Base-by-base conservation (phyloP, 2,329 filamentous ascomycete genomes). In the Penicillium crustosum region DNA sequence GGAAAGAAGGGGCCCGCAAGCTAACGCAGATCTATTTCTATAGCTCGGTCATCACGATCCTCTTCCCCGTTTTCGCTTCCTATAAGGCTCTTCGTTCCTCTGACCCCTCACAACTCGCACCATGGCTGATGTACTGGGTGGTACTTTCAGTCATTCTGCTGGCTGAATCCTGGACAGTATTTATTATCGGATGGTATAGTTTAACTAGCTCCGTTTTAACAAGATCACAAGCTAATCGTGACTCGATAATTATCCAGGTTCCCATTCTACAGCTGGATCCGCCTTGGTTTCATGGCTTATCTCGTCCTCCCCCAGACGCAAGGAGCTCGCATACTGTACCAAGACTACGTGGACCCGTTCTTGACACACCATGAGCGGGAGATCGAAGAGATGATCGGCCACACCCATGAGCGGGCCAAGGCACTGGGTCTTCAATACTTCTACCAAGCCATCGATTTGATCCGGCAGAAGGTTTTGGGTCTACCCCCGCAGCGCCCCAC, bases 111-210 rank as follows among this genome's bases (percentile, higher is more conserved):
- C 87, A 95, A 72, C 83, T 97, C 59, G 91, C 91, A 63, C 93
- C 93, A 87, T 99, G 94, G 94, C 85, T 97, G 65, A 97, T 97
- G 89, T 99, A 97, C 83, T 99, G 93, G 89, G 91, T 96, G 60
- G 91, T 96, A 25, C 85, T 97, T 64, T 90, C 90, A 60, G 88
- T 90, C 73, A 86, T 88, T 68, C 82, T 93, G 56, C 84, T 94
- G 61, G 85, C 87, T 76, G 94, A 97, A 79, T 93, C 89, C 47
- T 96, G 92, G 85, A 87, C 89, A 56, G 86, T 88, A 68, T 96
- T 93, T 78, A 87, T 97, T 70, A 83, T 97, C 47, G 83, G 83
- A 73, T 97, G 92, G 89, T 88, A 77, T 52, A 78, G 57, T 31
- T 21, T 23, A 25, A 13, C 17, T 3, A 3, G 57, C 43, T 25